Conservation (phyloP, 2,329 filamentous ascomycete genomes). For the Fusarium sp. region DNA sequence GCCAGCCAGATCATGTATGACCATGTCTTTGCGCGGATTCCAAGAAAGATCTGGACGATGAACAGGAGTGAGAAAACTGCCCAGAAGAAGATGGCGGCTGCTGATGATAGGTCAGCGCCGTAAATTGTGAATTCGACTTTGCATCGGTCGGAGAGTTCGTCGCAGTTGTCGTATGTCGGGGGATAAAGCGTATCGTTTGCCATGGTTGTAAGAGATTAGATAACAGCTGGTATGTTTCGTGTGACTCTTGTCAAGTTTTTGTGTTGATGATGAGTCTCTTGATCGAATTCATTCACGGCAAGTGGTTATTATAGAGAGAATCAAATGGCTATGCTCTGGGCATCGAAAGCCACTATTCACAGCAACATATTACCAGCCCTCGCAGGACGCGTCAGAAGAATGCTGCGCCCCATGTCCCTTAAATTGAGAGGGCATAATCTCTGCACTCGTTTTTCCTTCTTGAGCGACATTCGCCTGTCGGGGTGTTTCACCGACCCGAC, state of each 20-base stretch:
- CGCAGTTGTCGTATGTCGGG: slow-evolving; percentile 29
- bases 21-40: slow-evolving; percentile 52
- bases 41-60: slow-evolving; percentile 49
- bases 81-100: slow-evolving; percentile 48
- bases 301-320: neutral
- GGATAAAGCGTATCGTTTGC: neutral
- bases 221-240: neutral
- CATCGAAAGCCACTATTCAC: neutral
- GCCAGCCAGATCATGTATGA: slow-evolving; percentile 51
- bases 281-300: neutral
- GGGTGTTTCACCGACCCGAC: neutral
- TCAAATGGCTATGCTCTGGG: neutral
- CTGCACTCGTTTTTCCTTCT: neutral
- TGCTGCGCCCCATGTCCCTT: neutral
- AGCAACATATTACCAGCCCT: neutral
- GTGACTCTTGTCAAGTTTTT: neutral
- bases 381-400: neutral
- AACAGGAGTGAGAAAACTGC: slow-evolving; percentile 50
- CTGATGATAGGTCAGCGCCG: slow-evolving; percentile 37
- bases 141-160: slow-evolving; percentile 38
- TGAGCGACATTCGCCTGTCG: neutral
- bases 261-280: neutral
- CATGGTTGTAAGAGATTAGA: neutral
- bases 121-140: slow-evolving; percentile 42
- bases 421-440: neutral